Conservation (phyloP, 2,329 filamentous ascomycete species). For the Aspergillus sp. region DNA sequence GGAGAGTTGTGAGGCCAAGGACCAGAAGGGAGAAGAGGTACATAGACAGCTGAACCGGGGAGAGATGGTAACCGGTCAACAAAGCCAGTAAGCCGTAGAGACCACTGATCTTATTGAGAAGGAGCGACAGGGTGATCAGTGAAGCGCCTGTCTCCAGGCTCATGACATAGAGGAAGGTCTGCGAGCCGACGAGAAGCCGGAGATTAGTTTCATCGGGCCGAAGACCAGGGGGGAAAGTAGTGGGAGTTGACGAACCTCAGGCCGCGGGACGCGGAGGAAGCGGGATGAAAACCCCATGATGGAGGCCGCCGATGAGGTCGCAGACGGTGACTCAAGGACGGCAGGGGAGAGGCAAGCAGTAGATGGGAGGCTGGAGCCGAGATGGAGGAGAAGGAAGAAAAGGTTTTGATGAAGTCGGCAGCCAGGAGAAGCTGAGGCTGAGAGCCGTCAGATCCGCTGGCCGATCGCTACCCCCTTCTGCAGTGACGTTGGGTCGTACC, state of each 20-base stretch:
- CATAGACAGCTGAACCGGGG: conserved; percentile 74
- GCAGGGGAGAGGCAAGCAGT: not conserved
- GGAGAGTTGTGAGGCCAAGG: conserved; percentile 57
- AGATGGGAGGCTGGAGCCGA: not conserved
- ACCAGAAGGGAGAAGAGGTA: conserved; percentile 77
- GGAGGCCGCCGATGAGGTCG: conserved; percentile 9
- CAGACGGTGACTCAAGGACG: conserved; percentile 2
- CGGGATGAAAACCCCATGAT: conserved; percentile 33
- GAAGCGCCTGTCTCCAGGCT: conserved; percentile 79
- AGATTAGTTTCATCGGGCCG: conserved; percentile 8
- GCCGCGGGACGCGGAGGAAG: conserved; percentile 41
- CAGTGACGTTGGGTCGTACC: not conserved
- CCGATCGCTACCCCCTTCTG: conserved; percentile 12
- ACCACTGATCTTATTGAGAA: conserved; percentile 88
- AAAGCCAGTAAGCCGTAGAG: conserved; percentile 84
- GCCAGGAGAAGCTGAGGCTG: conserved; percentile 5
- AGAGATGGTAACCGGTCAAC: conserved; percentile 75
- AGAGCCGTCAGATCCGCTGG: conserved; percentile 16
- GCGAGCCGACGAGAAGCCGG: conserved; percentile 11
- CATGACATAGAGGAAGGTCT: conserved; percentile 81
- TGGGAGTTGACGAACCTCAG: conserved; percentile 34
- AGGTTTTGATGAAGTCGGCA: conserved; percentile 4
- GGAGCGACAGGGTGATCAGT: conserved; percentile 69
- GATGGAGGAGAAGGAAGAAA: not conserved
- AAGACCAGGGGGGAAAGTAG: conserved; percentile 1